Evolutionary conservation across 345 rosid species (phyloP), one percentile per base, ranked within the genome.

Genomic region (Leavenworthia alabamica): DNA sequence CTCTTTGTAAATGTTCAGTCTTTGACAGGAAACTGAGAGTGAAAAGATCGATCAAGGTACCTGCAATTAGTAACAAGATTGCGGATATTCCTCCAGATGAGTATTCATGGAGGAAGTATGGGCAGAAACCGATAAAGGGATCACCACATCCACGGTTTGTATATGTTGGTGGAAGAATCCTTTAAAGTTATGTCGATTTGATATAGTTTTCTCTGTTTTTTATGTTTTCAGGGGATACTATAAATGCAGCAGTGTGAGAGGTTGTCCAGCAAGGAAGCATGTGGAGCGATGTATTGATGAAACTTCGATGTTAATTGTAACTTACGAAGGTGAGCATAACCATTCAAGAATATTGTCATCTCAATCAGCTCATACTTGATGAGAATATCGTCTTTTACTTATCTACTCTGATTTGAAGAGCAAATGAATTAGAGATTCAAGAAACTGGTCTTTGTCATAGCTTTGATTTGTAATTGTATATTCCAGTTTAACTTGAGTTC

Each of bases 31-130:
- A 84, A 75, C 71, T 69, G 27, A 80, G 85, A 67, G 64, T 84
- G 50, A 84, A 83, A 71, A 74, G 86, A 60, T 77, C 90, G 1
- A 87, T 87, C 28, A 84, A 84, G 64, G 89, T 84, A n/a, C 95
- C 95, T 70, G 95, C 95, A 36, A 81, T 87, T 12, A 87, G 95
- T 59, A 84, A 84, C 80, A 87, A 81, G 82, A 76, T 84, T 56
- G 89, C 95, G 2, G 91, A 87, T 73, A 84, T 87, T 63, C 95
- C 95, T 50, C 84, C 89, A 11, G 95, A 87, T 75, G 95, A 87
- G 73, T 84, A 77, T 58, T 80, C 95, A 24, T 87, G 95, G 95
- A 84, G 89, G 64, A 87, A 87, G 59, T 87, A 87, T 41, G 95
- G 95, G 11, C 95, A 87, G 67, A 87, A 87, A 67, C 95, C 95